These are phyloP conservation scores for Penicillium hordei DNA, from an alignment of 2,329 filamentous ascomycete species.

Conservation along the genomic window DNA sequence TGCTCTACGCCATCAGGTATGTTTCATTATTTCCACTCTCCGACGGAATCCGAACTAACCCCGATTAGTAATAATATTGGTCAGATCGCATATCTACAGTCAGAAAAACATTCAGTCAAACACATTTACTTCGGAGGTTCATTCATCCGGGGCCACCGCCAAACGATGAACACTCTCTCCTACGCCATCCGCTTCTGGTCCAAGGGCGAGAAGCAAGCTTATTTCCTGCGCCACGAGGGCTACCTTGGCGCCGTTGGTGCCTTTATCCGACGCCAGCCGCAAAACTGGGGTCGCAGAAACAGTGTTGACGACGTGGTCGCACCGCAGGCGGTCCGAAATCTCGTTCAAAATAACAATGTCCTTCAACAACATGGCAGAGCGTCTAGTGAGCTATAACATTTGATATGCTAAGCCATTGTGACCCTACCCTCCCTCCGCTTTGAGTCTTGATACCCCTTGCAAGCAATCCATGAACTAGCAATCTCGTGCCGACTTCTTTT, in stretches of 20 bases:
- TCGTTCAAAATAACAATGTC: slow-evolving; percentile 16
- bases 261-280: slow-evolving; percentile 85
- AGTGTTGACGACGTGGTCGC: slow-evolving; percentile 62
- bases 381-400: slow-evolving; percentile 15
- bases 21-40: slow-evolving; percentile 15
- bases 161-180: slow-evolving; percentile 96
- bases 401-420: background rate
- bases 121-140: slow-evolving; percentile 97
- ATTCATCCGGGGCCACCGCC: slow-evolving; percentile 92
- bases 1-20: slow-evolving; percentile 83
- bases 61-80: slow-evolving; percentile 84
- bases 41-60: slow-evolving; percentile 24
- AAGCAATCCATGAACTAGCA: background rate
- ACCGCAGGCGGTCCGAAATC: slow-evolving; percentile 28
- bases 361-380: slow-evolving; percentile 17
- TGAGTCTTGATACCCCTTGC: slow-evolving; percentile 8
- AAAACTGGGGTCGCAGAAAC: slow-evolving; percentile 83
- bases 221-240: slow-evolving; percentile 92
- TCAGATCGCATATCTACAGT: slow-evolving; percentile 96
- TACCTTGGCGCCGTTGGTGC: slow-evolving; percentile 93
- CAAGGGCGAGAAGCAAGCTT: slow-evolving; percentile 88
- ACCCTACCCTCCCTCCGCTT: background rate
- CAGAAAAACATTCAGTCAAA: slow-evolving; percentile 85
- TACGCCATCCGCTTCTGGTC: slow-evolving; percentile 99
- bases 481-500: background rate